phyloP scores from a whole-genome alignment of 352 stramenopile species.

The Phytophthora tubulina region DNA sequence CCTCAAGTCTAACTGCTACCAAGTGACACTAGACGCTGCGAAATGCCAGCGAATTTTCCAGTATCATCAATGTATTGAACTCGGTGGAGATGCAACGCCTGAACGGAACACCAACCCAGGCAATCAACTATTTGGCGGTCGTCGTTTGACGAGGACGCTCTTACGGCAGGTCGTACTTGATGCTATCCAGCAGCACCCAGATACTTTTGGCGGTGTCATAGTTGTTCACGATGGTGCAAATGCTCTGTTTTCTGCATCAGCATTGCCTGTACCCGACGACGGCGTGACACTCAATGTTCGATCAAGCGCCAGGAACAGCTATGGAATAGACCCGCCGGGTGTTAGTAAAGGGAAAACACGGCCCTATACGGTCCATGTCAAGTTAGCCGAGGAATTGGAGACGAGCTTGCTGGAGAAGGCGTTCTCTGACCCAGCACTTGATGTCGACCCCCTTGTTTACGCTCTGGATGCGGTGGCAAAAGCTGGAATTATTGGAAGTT shows the following conservation, averaged over 20 bases:
- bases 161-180: slow-evolving; percentile 8
- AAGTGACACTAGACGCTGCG: background rate
- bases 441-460: background rate
- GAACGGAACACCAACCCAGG: background rate
- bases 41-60: slow-evolving; percentile 14
- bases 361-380: background rate
- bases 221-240: slow-evolving; percentile 8
- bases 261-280: background rate
- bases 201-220: background rate
- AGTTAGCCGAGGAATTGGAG: background rate
- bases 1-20: slow-evolving; percentile 2
- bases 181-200: slow-evolving; percentile 5
- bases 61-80: slow-evolving; percentile 2
- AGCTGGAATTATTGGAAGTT: background rate
- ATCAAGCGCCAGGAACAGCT: slow-evolving; percentile 11
- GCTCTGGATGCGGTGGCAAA: background rate
- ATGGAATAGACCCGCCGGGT: background rate
- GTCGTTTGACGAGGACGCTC: background rate
- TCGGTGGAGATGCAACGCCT: background rate
- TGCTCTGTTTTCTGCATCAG: slow-evolving; percentile 2
- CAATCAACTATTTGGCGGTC: background rate
- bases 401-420: background rate
- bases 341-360: background rate
- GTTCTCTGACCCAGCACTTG: background rate
- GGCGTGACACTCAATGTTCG: background rate